phyloP scores from a whole-genome alignment of 2,329 filamentous ascomycete genomes.

The Ceratocystis papillata region DNA sequence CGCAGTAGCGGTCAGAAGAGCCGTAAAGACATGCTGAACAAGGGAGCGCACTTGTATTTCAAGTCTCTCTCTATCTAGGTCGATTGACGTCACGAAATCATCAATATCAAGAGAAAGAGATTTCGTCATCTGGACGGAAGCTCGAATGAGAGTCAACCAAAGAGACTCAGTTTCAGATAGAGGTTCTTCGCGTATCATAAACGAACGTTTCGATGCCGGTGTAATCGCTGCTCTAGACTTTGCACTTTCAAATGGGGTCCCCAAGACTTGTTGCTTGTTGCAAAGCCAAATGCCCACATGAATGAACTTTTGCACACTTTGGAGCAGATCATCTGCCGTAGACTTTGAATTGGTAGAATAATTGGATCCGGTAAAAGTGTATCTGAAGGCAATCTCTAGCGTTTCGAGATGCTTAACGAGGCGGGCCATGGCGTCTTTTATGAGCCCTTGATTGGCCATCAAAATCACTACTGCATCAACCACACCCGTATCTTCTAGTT shows the following conservation, averaged over 20 bases:
- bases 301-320: constrained; percentile 75
- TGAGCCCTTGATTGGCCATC: constrained; percentile 77
- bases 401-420: constrained; percentile 71
- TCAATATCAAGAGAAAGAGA: constrained; percentile 25
- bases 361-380: constrained; percentile 55
- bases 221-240: not conserved
- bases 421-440: constrained; percentile 71
- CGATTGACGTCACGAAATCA: constrained; percentile 24
- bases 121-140: constrained; percentile 46
- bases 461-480: constrained; percentile 88
- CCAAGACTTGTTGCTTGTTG: constrained; percentile 52
- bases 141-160: constrained; percentile 52
- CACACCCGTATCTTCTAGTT: constrained; percentile 79
- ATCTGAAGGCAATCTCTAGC: constrained; percentile 65
- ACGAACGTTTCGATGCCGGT: not conserved
- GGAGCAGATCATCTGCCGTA: constrained; percentile 61
- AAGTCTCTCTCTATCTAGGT: constrained; percentile 49
- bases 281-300: constrained; percentile 94
- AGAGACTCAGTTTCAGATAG: constrained; percentile 46
- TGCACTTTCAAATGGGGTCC: not conserved
- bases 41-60: constrained; percentile 59
- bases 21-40: constrained; percentile 84
- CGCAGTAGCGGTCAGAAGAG: constrained; percentile 61
- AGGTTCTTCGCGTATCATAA: constrained; percentile 29
- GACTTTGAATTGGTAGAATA: constrained; percentile 46